Conservation (phyloP, 2,329 filamentous ascomycete genomes). For the Dothistroma septosporum region DNA sequence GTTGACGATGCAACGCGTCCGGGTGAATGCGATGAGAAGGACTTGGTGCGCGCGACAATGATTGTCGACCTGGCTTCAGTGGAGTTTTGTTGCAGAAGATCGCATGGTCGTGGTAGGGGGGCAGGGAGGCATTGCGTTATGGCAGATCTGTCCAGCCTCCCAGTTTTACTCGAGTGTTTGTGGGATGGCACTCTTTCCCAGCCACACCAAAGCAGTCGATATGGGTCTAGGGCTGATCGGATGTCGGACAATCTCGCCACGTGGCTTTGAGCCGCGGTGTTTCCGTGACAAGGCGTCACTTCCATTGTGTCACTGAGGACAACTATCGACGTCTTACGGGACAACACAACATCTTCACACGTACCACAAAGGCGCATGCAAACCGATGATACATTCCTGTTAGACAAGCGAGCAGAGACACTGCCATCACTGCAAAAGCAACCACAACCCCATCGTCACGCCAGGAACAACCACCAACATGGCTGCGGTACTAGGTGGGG, state of each 20-base stretch:
- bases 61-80: not conserved
- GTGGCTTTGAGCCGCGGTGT: not conserved
- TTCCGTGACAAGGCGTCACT: not conserved
- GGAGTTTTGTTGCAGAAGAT: not conserved
- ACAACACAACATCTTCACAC: not conserved
- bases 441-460: not conserved
- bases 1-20: not conserved
- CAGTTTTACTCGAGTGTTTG: not conserved
- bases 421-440: not conserved
- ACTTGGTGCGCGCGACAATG: not conserved
- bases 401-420: not conserved
- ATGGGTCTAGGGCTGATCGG: not conserved
- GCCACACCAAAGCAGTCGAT: not conserved
- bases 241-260: not conserved
- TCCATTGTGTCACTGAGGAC: not conserved
- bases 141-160: not conserved
- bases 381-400: not conserved
- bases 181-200: not conserved
- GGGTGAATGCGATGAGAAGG: not conserved
- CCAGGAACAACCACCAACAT: slow-evolving; percentile 29
- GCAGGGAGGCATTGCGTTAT: not conserved
- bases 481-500: slow-evolving; percentile 44
- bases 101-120: not conserved
- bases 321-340: not conserved
- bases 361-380: not conserved